A percentile compares a stretch with the other conserved stretches of the same genome.
Evolutionary conservation across 1,284 basidiomycete genomes (phyloP).

Genomic region (Hemileia vastatrix): DNA sequence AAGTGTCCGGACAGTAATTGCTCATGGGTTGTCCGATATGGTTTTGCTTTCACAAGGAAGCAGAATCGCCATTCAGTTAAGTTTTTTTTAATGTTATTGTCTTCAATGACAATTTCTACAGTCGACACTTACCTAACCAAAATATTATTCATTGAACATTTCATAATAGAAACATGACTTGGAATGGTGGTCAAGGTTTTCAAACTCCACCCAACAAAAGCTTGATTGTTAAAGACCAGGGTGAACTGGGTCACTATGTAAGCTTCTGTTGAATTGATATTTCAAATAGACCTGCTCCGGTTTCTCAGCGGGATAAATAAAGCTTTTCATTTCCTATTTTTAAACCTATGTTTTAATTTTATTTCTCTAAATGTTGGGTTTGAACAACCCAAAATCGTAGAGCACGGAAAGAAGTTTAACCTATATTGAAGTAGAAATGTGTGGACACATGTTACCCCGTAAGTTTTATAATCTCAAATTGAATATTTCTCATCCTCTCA

Average conservation of each 20-base stretch:
- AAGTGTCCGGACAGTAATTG: constrained; percentile 8
- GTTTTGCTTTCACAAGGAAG: background rate
- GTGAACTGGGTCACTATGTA: constrained; percentile 4
- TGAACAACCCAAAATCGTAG: constrained; percentile 16
- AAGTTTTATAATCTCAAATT: constrained; percentile 1
- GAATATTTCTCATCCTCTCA: constrained; percentile 13
- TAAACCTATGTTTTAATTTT: too few relatives aligned
- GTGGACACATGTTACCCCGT: constrained; percentile 29
- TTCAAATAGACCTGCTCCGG: background rate
- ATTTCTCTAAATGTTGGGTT: too few relatives aligned
- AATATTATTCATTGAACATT: background rate
- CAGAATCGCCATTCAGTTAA: constrained; percentile 1
- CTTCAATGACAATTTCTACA: too few relatives aligned
- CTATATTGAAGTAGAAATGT: constrained; percentile 23
- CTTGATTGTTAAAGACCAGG: constrained; percentile 26
- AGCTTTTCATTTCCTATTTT: too few relatives aligned
- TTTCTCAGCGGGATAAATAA: too few relatives aligned
- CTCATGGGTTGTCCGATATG: background rate
- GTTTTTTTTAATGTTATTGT: background rate
- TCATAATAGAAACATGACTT: constrained; percentile 38
- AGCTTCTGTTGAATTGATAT: background rate
- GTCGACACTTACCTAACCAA: background rate
- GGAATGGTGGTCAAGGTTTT: constrained; percentile 38
- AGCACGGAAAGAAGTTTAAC: constrained; percentile 35
- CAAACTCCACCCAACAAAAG: constrained; percentile 26